These are phyloP conservation scores for Neophaeococcomyces mojaviensis DNA, from an alignment of 2,329 filamentous ascomycete genomes.

Conservation along the genomic window DNA sequence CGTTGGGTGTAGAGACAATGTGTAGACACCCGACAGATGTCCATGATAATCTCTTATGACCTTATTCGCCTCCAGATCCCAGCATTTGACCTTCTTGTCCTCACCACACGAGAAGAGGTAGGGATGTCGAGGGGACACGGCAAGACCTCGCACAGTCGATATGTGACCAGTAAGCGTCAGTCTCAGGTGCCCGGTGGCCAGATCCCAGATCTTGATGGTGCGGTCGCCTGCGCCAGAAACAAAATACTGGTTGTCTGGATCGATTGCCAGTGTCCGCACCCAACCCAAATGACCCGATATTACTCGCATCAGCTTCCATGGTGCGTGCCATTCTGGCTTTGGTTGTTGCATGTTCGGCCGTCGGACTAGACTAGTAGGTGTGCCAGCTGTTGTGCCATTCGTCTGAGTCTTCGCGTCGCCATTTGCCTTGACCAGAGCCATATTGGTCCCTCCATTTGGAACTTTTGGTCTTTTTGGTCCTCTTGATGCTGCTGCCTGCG, in stretches of 20 bases:
- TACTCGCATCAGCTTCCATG: slow-evolving; percentile 97
- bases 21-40: slow-evolving; percentile 92
- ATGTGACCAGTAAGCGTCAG: slow-evolving; percentile 91
- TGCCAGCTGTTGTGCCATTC: slow-evolving; percentile 29
- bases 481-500: slow-evolving; percentile 52
- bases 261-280: slow-evolving; percentile 82
- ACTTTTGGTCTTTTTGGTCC: slow-evolving; percentile 57
- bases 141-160: slow-evolving; percentile 83
- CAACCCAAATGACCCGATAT: slow-evolving; percentile 95
- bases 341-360: slow-evolving; percentile 58
- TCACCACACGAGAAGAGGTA: slow-evolving; percentile 97
- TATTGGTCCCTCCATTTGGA: slow-evolving; percentile 51
- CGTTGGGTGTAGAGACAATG: slow-evolving; percentile 83
- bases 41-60: slow-evolving; percentile 97
- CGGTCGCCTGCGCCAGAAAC: slow-evolving; percentile 90
- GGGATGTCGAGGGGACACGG: slow-evolving; percentile 85
- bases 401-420: slow-evolving; percentile 28
- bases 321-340: slow-evolving; percentile 91
- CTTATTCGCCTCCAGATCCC: slow-evolving; percentile 99
- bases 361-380: slow-evolving; percentile 45
- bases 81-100: slow-evolving; percentile 99
- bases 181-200: slow-evolving; percentile 76
- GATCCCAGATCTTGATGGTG: slow-evolving; percentile 98
- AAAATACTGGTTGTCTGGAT: slow-evolving; percentile 97
- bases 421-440: slow-evolving; percentile 56